These are phyloP conservation scores for Phytophthora nicotianae DNA, from an alignment of 352 stramenopile species.

Conservation along the genomic window DNA sequence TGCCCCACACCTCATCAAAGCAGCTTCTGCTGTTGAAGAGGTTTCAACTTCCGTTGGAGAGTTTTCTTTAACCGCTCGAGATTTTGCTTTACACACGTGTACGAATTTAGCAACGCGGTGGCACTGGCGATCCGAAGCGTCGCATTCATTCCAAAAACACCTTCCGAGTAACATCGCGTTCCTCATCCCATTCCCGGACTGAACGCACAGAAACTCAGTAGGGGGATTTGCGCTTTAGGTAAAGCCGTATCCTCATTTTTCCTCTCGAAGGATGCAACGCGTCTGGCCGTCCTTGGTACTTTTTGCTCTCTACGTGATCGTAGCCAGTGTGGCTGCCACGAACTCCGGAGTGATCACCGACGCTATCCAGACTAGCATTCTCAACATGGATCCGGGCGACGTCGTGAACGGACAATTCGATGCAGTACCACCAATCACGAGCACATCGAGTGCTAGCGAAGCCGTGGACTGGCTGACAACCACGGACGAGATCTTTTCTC, in stretches of 20 bases:
- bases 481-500: slow-evolving; percentile 50
- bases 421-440: slow-evolving; percentile 37
- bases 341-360: slow-evolving; percentile 17
- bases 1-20: too few species aligned
- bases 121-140: background rate
- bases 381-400: slow-evolving; percentile 28
- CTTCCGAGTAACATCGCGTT: background rate
- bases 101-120: too few species aligned
- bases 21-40: too few species aligned
- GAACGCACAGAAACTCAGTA: background rate
- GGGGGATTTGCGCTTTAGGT: background rate
- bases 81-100: too few species aligned
- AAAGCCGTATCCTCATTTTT: slow-evolving; percentile 19
- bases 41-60: too few species aligned
- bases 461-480: slow-evolving; percentile 39
- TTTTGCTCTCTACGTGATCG: slow-evolving; percentile 4
- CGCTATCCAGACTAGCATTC: background rate
- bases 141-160: background rate
- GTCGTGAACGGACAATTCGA: slow-evolving; percentile 43
- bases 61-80: too few species aligned
- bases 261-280: slow-evolving; percentile 17
- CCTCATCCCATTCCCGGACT: slow-evolving; percentile 9
- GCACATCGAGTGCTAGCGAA: slow-evolving; percentile 16
- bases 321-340: slow-evolving; percentile 4
- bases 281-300: slow-evolving; percentile 6